Base-by-base conservation (phyloP, 805 yeast species). In the Zygoascus bituminiphila region DNA sequence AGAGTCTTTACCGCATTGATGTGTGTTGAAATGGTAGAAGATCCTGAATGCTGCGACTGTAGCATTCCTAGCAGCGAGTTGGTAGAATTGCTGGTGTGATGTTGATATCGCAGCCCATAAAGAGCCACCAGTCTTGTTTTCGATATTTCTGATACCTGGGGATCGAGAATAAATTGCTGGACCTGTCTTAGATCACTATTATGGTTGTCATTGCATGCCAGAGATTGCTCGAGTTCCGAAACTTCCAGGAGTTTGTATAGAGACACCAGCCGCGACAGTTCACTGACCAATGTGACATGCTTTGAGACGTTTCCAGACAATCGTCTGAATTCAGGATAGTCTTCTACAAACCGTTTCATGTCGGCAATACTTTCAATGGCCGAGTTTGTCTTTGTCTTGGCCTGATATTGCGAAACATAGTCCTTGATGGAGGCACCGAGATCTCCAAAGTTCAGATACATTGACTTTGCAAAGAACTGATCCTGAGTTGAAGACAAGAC, bases 381-480 rank as follows among this genome's bases (percentile, higher is more conserved):
- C 42, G 78, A 78, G 46, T 81, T 78, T 19, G 82, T 76, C 57
- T 88, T 84, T 1, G 97, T 85, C 59, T 84, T 85, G 19, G 72
- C 63, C 60, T 88, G 91, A 65, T 88, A 93, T 41, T 78, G 81
- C 47, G 81, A 82, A 26, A 93, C 96, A 60, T 86, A 87, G 48
- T 76, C 81, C 59, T 87, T 89, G 59, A 93, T 83, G 55, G 78
- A 46, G 36, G 88, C 96, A 38, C 96, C 93, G 47, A 93, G 71
- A 62, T 93, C 98, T 26, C 98, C 99, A 69, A 89, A 94, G 65
- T 93, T 93, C 56, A 85, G 72, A 62, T 78, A 87, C 89, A 88
- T 84, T 2, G 93, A 75, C 49, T 87, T 87, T 29, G 72, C 71
- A 65, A 77, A 93, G 59, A 93, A 93, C 19, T 72, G 64, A 63